These are phyloP conservation scores for Picea abies DNA, from an alignment of 83 land plant genomes.

Conservation along the genomic window DNA sequence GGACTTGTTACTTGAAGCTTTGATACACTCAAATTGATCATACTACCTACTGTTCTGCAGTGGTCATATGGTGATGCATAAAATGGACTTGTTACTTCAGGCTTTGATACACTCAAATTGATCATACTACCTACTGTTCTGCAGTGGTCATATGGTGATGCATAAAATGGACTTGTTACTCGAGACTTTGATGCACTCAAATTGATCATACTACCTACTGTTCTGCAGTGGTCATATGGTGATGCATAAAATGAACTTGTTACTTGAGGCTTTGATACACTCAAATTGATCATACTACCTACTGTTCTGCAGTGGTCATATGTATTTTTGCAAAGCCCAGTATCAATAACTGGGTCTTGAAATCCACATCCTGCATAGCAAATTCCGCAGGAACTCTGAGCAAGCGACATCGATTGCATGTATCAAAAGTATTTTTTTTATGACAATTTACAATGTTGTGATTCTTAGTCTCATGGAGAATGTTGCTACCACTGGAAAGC, in stretches of 20 bases:
- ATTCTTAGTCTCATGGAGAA: slow-evolving; percentile 28
- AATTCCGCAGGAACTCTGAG: slow-evolving; percentile 97
- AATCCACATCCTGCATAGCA: slow-evolving; percentile 94
- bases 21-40: slow-evolving; percentile 76
- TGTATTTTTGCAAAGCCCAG: slow-evolving; percentile 79
- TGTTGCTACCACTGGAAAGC: too few relatives aligned
- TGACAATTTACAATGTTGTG: slow-evolving; percentile 88
- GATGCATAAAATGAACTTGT: too few relatives aligned
- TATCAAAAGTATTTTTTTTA: slow-evolving; percentile 83
- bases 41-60: slow-evolving; percentile 87
- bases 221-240: slow-evolving; percentile 92
- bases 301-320: slow-evolving; percentile 93
- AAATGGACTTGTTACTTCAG: slow-evolving; percentile 19
- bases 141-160: slow-evolving; percentile 84
- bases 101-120: slow-evolving; percentile 77
- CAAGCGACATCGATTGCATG: slow-evolving; percentile 89
- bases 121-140: slow-evolving; percentile 82
- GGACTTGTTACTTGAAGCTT: slow-evolving; percentile 39
- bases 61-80: slow-evolving; percentile 63
- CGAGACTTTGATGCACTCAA: slow-evolving; percentile 79
- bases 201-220: slow-evolving; percentile 78
- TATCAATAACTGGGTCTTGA: slow-evolving; percentile 72
- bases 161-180: too few relatives aligned
- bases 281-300: slow-evolving; percentile 85
- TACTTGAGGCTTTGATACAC: slow-evolving; percentile 63